Evolutionary conservation across 1,139 yeast species (phyloP).

Genomic region (Diutina siamensis): DNA sequence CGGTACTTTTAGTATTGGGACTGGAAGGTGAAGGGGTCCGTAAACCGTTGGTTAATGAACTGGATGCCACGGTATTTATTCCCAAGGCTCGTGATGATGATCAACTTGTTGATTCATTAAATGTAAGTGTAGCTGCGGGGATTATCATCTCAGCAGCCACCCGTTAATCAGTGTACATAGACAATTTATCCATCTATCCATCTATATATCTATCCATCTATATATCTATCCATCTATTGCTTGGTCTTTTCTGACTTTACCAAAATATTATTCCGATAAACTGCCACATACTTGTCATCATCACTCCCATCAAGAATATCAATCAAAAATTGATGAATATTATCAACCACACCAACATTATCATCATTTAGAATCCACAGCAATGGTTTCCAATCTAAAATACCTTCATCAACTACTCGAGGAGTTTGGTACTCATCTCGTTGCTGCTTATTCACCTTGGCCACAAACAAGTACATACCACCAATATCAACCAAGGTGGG

Average conservation of each 20-base stretch:
- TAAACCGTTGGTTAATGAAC: conserved; percentile 45
- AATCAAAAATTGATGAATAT: conserved; percentile 12
- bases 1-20: conserved; percentile 67
- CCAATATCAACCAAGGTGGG: conserved; percentile 15
- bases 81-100: conserved; percentile 21
- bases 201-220: not conserved
- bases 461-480: conserved; percentile 33
- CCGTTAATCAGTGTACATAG: not conserved
- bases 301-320: not conserved
- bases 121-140: conserved; percentile 86
- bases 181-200: no score
- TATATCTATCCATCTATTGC: not conserved
- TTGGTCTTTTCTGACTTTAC: not conserved
- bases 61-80: conserved; percentile 56
- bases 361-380: conserved; percentile 28
- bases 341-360: conserved; percentile 35
- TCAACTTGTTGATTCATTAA: conserved; percentile 60
- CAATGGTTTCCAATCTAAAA: conserved; percentile 32
- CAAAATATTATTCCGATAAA: conserved; percentile 3
- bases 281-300: not conserved
- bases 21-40: conserved; percentile 81
- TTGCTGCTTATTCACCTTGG: conserved; percentile 19
- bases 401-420: conserved; percentile 25
- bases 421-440: conserved; percentile 18
- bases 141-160: conserved; percentile 28